Conservation (phyloP, 495 filamentous ascomycete species). For the Aspergillus wentii region DNA sequence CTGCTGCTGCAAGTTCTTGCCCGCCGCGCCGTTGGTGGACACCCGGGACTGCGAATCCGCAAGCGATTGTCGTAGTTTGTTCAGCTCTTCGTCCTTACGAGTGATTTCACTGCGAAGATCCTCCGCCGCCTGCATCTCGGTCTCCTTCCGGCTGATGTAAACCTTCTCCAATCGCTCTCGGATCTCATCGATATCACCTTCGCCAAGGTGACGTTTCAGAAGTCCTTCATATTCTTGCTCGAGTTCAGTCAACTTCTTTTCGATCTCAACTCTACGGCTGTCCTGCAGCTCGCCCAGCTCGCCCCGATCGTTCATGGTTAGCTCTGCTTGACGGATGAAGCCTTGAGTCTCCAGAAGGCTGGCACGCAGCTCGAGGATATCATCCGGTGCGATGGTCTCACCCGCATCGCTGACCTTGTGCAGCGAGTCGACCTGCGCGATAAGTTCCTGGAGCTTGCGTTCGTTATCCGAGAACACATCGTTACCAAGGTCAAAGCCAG, state of each 20-base stretch:
- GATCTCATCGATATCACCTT: conserved; percentile 76
- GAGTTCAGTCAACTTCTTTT: conserved; percentile 63
- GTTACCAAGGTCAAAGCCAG: conserved; percentile 86
- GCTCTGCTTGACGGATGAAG: conserved; percentile 87
- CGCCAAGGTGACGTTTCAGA: conserved; percentile 71
- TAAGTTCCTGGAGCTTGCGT: conserved; percentile 70
- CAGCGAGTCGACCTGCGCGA: conserved; percentile 74
- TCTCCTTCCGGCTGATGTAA: conserved; percentile 67
- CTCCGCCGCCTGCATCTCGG: conserved; percentile 61
- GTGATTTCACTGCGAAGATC: conserved; percentile 69
- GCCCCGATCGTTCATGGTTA: conserved; percentile 64
- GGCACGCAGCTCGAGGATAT: conserved; percentile 67
- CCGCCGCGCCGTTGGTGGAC: conserved; percentile 61
- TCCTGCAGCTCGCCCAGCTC: conserved; percentile 58
- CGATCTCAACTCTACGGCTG: conserved; percentile 65
- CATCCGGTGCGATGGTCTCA: conserved; percentile 75
- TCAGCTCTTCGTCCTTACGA: conserved; percentile 71
- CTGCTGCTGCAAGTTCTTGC: conserved; percentile 95
- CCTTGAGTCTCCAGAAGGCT: conserved; percentile 84
- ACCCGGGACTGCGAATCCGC: conserved; percentile 69
- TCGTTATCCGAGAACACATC: conserved; percentile 92
- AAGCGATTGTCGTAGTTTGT: conserved; percentile 64
- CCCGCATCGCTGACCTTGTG: conserved; percentile 70
- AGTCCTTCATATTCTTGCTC: conserved; percentile 79
- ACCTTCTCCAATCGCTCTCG: conserved; percentile 72